phyloP scores from a whole-genome alignment of 257 asterid species.

The Gentiana macrophylla region DNA sequence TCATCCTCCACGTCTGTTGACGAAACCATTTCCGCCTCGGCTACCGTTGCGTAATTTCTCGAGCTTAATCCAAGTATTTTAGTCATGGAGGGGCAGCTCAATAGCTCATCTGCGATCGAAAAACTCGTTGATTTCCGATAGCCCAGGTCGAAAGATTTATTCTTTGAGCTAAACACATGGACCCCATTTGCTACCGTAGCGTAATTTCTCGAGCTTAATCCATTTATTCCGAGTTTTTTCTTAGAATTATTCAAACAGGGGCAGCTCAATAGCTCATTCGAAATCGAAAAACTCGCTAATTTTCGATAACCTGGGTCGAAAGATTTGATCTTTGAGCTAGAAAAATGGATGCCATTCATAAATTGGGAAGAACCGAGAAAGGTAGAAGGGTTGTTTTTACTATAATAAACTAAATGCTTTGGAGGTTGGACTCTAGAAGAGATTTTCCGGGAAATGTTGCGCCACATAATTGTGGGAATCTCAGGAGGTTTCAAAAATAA shows the following conservation, averaged over 20 bases:
- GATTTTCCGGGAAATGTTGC: constrained; percentile 36
- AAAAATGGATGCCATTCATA: constrained; percentile 18
- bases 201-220: constrained; percentile 34
- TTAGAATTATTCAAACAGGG: not conserved
- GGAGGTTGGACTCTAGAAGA: constrained; percentile 23
- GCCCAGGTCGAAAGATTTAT: not conserved
- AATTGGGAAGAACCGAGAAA: constrained; percentile 28
- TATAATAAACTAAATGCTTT: not conserved
- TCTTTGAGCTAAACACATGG: no score
- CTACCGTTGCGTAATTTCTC: constrained; percentile 56
- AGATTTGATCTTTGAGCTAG: constrained; percentile 17
- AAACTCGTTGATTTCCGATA: not conserved
- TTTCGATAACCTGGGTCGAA: constrained; percentile 25
- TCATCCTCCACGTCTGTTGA: constrained; percentile 36
- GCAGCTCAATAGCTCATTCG: constrained; percentile 4
- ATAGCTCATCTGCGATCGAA: constrained; percentile 11
- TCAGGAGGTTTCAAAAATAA: not conserved
- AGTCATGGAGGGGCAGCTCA: constrained; percentile 14
- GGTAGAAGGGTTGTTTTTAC: constrained; percentile 12
- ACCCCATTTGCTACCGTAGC: constrained; percentile 43
- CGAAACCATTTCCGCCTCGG: constrained; percentile 57
- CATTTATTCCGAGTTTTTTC: constrained; percentile 8
- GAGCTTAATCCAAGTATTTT: constrained; percentile 21
- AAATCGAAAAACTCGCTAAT: constrained; percentile 8
- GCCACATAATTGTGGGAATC: constrained; percentile 61